Evolutionary conservation across 2,329 filamentous ascomycete species (phyloP), one percentile per base, ranked within the genome.

Genomic region (Colletotrichum chlorophyti): DNA sequence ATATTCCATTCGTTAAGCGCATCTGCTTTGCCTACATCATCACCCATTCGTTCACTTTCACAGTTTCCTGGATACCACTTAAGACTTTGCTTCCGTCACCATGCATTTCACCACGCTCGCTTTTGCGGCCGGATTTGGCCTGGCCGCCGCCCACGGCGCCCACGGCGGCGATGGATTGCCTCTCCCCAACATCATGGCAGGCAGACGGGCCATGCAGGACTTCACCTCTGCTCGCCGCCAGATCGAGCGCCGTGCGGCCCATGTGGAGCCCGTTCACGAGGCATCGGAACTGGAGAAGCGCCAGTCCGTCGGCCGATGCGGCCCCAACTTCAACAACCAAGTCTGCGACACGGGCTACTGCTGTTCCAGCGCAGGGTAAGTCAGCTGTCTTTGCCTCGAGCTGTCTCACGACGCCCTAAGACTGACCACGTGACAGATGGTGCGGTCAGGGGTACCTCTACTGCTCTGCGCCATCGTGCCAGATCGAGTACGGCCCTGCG

Each of bases 401-500:
- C 21, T 3, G n/a, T 29, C 34, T n/a, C n/a, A n/a, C n/a, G 6
- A n/a, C 24, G 19, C 10, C 21, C 15, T 1, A 11, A 24, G 21
- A 9, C 37, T 54, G 9, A 50, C 38, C 3, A 5, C 19, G 31
- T n/a, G 24, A 15, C 47, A 82, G 80, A 38, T 86, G 80, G 76
- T 87, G 84, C 61, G 84, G 84, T 46, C 76, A 69, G n/a, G 77
- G 74, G 4, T 68, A 68, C 10, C 78, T 82, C 2, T 85, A 86
- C 70, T 89, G 86, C 71, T 77, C 78, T 26, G 80, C 84, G 17
- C 86, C 86, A 2, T 80, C 85, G 50, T 89, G 86, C 66, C 79
- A 84, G 67, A 83, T 87, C 65, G 72, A 80, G 63, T 87, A 83
- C 63, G 84, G 84, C n/a, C 77, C 84, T 17, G 79, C 72, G 4